Conservation (phyloP, 345 rosid genomes). For the Corchorus capsularis region DNA sequence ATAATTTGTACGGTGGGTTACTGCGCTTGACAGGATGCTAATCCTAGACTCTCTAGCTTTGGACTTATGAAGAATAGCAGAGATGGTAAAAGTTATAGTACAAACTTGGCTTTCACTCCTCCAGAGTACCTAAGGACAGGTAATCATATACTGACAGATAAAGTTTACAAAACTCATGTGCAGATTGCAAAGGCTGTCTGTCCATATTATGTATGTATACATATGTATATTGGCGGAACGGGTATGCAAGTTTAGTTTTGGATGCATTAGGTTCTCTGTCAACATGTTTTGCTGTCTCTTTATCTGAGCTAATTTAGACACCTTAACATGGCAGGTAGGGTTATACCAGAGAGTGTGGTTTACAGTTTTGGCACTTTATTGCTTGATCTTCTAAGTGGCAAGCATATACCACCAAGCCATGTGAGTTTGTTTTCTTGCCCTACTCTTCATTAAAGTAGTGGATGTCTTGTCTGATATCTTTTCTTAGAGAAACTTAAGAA, state of each 20-base stretch:
- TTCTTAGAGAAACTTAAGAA: background rate
- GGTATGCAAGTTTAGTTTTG: background rate
- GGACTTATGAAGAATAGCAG: slow-evolving; percentile 94
- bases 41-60: slow-evolving; percentile 82
- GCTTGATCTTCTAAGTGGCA: slow-evolving; percentile 92
- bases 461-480: background rate
- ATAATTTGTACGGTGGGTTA: slow-evolving; percentile 4
- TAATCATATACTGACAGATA: slow-evolving; percentile 26
- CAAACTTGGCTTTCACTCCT: slow-evolving; percentile 90
- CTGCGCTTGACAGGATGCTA: slow-evolving; percentile 56
- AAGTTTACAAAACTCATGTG: background rate
- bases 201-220: background rate
- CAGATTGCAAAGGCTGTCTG: background rate
- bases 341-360: slow-evolving; percentile 78
- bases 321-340: slow-evolving; percentile 57
- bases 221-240: background rate
- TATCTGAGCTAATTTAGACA: background rate
- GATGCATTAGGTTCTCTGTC: background rate
- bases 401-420: slow-evolving; percentile 92
- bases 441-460: background rate
- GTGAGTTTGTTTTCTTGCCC: slow-evolving; percentile 41
- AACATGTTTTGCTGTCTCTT: background rate
- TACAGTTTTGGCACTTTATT: slow-evolving; percentile 85
- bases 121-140: slow-evolving; percentile 91
- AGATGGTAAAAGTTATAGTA: slow-evolving; percentile 91